Evolutionary conservation across 2,329 filamentous ascomycete species (phyloP), one percentile per base, ranked within the genome.

Genomic region (Hyphodiscus sp.): DNA sequence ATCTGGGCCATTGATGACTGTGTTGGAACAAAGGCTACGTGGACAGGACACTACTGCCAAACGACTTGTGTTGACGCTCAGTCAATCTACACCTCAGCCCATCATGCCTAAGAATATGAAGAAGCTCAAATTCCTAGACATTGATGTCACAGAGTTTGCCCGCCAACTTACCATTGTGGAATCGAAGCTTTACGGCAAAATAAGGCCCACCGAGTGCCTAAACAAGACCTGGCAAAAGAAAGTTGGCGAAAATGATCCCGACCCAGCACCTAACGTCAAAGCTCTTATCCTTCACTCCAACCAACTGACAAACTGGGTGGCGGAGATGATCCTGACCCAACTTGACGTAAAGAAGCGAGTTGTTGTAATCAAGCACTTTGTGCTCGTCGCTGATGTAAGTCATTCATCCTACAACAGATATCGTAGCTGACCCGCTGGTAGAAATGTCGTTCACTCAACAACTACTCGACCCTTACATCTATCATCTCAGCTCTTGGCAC

Each of bases 191-290:
- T 99, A 97, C 66, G 89, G 87, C 63, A 96, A 96, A 74, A 95
- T 99, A 70, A 92, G 92, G 70, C 88, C 92, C 0, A 94, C 90
- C 0, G 94, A 99, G 70, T 97, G 92, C 69, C 75, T 99, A 57
- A 96, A 96, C 73, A 99, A 99, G 77, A 96, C 91, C 5, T 99
- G 94, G 94, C 91, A 96, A 72, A 97, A 95, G 80, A 96, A 96
- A 75, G 78, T 95, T 54, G 80, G 75, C 9, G 87, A 91, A 33
- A 86, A 86, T 56, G 87, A 91, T 58, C 81, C 86, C 6, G 91
- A 96, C 65, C 89, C 91, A 33, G 91, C 94, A 10, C 83, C 90
- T 0, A 97, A 99, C 64, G 90, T 99, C 62, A 96, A 97, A 73
- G 89, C 91, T 10, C 79, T 99, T 58, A 99, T 99, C 72, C 77